phyloP scores from a whole-genome alignment of 805 yeast species.

The Ogataea trehaloabstinens region DNA sequence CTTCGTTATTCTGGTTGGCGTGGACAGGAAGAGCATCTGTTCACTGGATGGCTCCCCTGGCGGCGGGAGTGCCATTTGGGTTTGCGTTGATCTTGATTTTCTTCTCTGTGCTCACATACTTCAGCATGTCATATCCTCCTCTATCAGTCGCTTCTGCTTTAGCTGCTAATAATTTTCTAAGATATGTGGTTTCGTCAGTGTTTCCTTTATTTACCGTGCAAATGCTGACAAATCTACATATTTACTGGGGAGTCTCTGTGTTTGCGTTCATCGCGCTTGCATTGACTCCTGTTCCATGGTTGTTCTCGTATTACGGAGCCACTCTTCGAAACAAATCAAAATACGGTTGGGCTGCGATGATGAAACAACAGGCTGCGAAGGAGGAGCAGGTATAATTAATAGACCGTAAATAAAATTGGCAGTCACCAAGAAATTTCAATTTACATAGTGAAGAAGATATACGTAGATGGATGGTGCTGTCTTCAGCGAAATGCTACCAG shows the following conservation, averaged over 20 bases:
- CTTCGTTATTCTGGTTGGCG: constrained; percentile 75
- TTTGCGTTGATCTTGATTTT: constrained; percentile 71
- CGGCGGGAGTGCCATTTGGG: constrained; percentile 79
- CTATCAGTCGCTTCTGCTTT: constrained; percentile 78
- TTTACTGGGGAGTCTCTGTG: constrained; percentile 77
- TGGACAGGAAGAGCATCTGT: constrained; percentile 64
- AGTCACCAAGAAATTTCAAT: no score
- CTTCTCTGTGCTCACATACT: constrained; percentile 66
- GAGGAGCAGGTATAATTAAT: no score
- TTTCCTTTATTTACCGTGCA: constrained; percentile 86
- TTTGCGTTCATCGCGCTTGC: constrained; percentile 66
- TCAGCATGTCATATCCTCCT: constrained; percentile 72
- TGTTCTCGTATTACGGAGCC: constrained; percentile 59
- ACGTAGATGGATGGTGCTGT: no score
- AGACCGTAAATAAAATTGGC: no score
- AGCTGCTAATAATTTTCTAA: constrained; percentile 80
- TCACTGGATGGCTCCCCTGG: constrained; percentile 76
- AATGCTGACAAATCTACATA: constrained; percentile 69
- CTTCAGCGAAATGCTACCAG: no score
- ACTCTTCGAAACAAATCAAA: constrained; percentile 52
- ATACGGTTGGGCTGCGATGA: constrained; percentile 56
- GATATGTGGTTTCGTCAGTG: constrained; percentile 73
- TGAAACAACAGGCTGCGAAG: constrained; percentile 9
- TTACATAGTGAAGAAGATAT: no score
- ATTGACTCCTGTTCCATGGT: constrained; percentile 73